Base-by-base conservation (phyloP, 352 stramenopile species). In the Globisporangium uncinulatum region DNA sequence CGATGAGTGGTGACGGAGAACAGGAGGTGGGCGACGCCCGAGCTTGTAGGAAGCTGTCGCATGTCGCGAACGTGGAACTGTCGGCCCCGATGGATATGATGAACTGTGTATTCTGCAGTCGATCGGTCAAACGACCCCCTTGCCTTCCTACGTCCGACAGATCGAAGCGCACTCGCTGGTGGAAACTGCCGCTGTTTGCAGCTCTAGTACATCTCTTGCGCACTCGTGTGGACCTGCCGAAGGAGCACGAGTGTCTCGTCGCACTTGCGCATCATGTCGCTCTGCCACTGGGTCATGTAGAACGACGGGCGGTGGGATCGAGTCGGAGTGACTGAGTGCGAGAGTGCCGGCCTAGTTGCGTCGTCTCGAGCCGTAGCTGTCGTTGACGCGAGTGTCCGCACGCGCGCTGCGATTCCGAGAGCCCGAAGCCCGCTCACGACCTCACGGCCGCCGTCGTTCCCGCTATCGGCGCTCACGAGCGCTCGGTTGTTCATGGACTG, bases 231-330 rank as follows among this genome's bases (percentile, higher is more conserved):
- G 32, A 87, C 82, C 15, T 73, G 68, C 41, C 77, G 65, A 0
- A 89, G 54, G 13, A 78, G 32, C 4, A 51, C 46, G 31, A 86
- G 63, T 3, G 76, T 73, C n/a, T 70, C 55, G 19, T 86, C 65
- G 21, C 66, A 77, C 29, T 70, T 70, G 19, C 37, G 57, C 31
- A 80, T 63, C 76, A 89, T 83, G 21, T 78, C 53, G 14, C 63
- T 57, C 9, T 62, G 61, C 73, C 73, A 82, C 15, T 65, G 57
- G 24, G 32, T 46, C 10, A 42, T 58, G 10, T 67, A 13, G 51
- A 50, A 42, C 43, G 13, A 14, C 46, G 29, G 8, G 13, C 56
- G 29, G 3, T 20, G 43, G 8, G 31, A 29, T 0, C 8, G 43
- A 2, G 7, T 20, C 14, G 15, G 13, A 5, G 19, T 8, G 9